Percentiles rank a stretch among this genome's conserved stretches.
These are phyloP conservation scores for Alternaria burnsii DNA, from an alignment of 2,329 filamentous ascomycete genomes.

Conservation along the genomic window DNA sequence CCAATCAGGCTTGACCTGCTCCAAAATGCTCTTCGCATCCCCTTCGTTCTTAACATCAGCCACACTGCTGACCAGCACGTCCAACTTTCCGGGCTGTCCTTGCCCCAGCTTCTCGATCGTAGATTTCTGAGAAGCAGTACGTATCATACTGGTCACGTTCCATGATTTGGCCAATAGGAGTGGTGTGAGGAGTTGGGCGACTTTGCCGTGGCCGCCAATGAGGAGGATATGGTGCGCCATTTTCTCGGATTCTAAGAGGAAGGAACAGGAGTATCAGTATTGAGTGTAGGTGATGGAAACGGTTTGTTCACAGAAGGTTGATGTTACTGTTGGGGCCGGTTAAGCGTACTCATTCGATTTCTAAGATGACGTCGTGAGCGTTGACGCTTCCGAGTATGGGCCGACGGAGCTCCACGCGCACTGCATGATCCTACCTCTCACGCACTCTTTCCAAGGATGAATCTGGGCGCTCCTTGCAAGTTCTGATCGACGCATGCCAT, in stretches of 20 bases:
- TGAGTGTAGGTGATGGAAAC: background rate
- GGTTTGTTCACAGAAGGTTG: background rate
- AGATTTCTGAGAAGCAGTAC: constrained; percentile 71
- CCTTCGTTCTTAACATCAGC: constrained; percentile 72
- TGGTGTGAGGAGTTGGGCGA: constrained; percentile 77
- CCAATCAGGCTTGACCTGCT: constrained; percentile 69
- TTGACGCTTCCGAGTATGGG: constrained; percentile 12
- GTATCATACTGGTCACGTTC: constrained; percentile 81
- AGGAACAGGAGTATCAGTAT: background rate
- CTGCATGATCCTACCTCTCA: background rate
- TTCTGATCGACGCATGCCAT: background rate
- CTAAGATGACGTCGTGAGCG: constrained; percentile 23
- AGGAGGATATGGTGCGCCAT: constrained; percentile 65
- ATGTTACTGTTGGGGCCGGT: background rate
- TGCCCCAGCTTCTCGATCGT: constrained; percentile 70
- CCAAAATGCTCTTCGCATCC: constrained; percentile 70
- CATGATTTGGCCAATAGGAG: constrained; percentile 77
- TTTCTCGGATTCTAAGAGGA: background rate
- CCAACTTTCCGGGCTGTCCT: constrained; percentile 68
- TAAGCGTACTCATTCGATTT: constrained; percentile 9
- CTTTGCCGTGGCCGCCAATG: constrained; percentile 82
- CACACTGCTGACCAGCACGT: constrained; percentile 74
- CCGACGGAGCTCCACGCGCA: background rate
- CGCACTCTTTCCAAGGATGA: background rate
- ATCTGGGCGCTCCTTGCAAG: background rate